Evolutionary conservation across 2,329 filamentous ascomycete genomes (phyloP).

Genomic region (Ophiostoma sp.): DNA sequence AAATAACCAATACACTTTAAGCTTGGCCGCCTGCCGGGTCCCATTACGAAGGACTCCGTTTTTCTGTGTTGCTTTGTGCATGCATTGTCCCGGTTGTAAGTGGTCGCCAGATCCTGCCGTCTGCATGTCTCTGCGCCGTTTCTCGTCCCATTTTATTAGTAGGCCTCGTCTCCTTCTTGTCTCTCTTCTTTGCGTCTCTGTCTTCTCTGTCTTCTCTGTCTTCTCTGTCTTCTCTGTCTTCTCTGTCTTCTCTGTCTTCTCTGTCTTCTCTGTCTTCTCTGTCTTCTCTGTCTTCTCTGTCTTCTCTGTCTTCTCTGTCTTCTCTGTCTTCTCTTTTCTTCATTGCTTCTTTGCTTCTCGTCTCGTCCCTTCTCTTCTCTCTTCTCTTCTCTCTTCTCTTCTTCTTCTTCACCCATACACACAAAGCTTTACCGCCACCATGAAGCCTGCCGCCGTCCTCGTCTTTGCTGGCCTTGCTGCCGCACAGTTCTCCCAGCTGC

Average conservation of each 20-base stretch:
- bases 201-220: too few relatives aligned
- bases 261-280: background rate
- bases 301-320: background rate
- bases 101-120: too few relatives aligned
- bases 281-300: background rate
- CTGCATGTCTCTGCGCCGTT: too few relatives aligned
- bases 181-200: constrained; percentile 8
- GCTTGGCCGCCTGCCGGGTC: constrained; percentile 12
- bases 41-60: background rate
- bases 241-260: background rate
- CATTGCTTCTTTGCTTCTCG: background rate
- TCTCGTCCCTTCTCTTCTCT: background rate
- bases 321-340: background rate
- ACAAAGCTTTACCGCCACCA: constrained; percentile 27
- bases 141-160: too few relatives aligned
- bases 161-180: too few relatives aligned
- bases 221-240: background rate
- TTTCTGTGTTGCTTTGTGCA: background rate
- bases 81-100: too few relatives aligned
- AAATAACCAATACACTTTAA: constrained; percentile 13
- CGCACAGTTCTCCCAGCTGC: constrained; percentile 45
- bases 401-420: background rate
- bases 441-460: constrained; percentile 43
- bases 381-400: background rate
- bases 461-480: constrained; percentile 48